These are phyloP conservation scores for Sanguinoderma infundibulare DNA, from an alignment of 1,284 basidiomycete genomes.

Conservation along the genomic window DNA sequence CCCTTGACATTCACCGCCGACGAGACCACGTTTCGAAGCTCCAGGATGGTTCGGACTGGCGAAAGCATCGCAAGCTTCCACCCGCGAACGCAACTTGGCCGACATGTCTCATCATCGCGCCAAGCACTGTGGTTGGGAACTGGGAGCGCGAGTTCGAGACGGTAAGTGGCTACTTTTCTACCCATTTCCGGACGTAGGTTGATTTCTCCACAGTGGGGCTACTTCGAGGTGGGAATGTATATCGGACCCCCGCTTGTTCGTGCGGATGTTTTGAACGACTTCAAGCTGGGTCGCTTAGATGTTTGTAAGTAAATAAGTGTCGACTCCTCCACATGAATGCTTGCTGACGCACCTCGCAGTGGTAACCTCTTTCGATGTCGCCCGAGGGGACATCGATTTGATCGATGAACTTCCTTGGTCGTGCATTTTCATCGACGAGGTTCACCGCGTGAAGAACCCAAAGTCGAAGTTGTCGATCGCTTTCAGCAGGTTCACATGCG, in stretches of 20 bases:
- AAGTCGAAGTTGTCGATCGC: conserved; percentile 63
- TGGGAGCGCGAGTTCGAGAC: conserved; percentile 84
- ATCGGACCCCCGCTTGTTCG: conserved; percentile 54
- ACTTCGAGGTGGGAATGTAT: conserved; percentile 80
- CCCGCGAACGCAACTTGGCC: conserved; percentile 74
- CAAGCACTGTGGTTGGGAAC: conserved; percentile 77
- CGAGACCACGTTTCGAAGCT: conserved; percentile 62
- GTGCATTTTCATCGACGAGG: conserved; percentile 82
- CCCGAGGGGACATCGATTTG: conserved; percentile 65
- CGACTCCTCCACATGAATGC: too few relatives aligned
- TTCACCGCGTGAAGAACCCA: conserved; percentile 81
- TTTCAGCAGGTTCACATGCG: conserved; percentile 66
- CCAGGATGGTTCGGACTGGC: conserved; percentile 65
- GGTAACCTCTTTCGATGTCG: conserved; percentile 73
- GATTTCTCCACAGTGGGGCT: conserved; percentile 61
- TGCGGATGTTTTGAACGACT: conserved; percentile 62
- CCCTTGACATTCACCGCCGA: conserved; percentile 65
- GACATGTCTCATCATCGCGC: conserved; percentile 82
- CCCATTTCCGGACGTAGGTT: neutral
- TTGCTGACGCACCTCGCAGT: conserved; percentile 46
- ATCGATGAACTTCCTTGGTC: conserved; percentile 70
- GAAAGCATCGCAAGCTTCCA: conserved; percentile 54
- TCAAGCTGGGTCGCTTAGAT: conserved; percentile 76
- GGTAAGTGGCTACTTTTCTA: conserved; percentile 41
- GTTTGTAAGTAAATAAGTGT: conserved; percentile 53